Base-by-base conservation (phyloP, 1,139 yeast species). In the Pichia inconspicua region DNA sequence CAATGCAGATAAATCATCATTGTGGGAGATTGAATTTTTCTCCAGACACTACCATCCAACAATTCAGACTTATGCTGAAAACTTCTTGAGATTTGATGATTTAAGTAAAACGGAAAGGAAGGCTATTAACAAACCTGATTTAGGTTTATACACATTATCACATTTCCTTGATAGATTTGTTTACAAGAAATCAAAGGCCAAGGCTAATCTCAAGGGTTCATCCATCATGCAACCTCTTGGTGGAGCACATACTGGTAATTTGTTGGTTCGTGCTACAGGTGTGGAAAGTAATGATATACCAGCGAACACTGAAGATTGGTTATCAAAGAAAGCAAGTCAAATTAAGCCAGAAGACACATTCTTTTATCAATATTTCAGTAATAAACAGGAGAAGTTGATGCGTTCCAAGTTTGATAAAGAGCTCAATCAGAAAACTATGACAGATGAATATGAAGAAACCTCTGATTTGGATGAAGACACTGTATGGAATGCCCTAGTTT, bases 201-300 rank as follows among this genome's bases (percentile, higher is more conserved):
- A 84, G 67, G 73, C 82, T 25, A 60, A 66, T 17, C 71, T 83
- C 35, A 83, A 86, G 63, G 97, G 97, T 61, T 73, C 84, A 4
- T 87, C 97, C 44, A 90, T 92, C 64, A 94, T 94, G 97, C 98
- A 92, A 72, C 97, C 98, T 45, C 73, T 94, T 55, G 94, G 96
- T 44, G 97, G 97, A 51, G 78, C 83, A 1, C 88, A 84, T 53
- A 82, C 89, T n/a, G 88, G 86, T 9, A 71, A 82, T 1, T 70
- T 86, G 50, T 75, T 89, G 55, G 89, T 89, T 14, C 82, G 75
- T 57, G 78, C 88, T 27, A 78, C 87, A 3, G 57, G 52, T 37
- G 31, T 48, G 15, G 53, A 52, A 22, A 57, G 50, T 37, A 65
- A 61, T 47, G 78, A 73, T 42, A 61, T 76, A 17, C 95, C 97